Base-by-base conservation (phyloP, 306 rosid genomes). In the Dalbergia oliveri region DNA sequence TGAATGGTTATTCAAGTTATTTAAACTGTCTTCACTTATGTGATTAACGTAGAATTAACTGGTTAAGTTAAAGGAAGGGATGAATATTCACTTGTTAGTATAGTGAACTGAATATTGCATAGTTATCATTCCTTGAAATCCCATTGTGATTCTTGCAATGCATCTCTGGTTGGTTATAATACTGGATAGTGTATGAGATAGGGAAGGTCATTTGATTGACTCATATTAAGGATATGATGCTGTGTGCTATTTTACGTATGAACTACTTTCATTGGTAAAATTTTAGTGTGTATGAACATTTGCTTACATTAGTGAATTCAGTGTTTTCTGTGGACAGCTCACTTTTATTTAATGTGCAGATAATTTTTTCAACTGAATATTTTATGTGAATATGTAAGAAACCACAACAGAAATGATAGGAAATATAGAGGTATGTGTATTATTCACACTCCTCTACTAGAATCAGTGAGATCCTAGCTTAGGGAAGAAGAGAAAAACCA, bases 291-390 rank as follows among this genome's bases (percentile, higher is more conserved):
- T 15, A 54, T 16, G 7, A 57, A 50, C 13, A 47, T 69, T 19
- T 51, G 51, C 26, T 37, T 18, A 51, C 58, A 13, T 0, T 10
- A 43, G 12, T 18, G n/a, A 64, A 54, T 51, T 54, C 26, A 18
- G 43, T 23, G 81, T 9, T 41, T 76, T 78, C 58, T 61, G 68
- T 67, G 56, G 70, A 33, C 39, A 11, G 23, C 21, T 39, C 59
- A 31, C 13, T 39, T 77, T 53, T 71, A 15, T 59, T 65, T 72
- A 23, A 58, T 58, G 18, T 65, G n/a, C 51, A 15, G 44, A 7
- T 44, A 8, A 23, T 21, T 62, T 76, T 51, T n/a, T 26, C 31
- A 15, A 15, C 19, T 54, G 54, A 45, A 77, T 37, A 77, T 71
- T 65, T 13, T 13, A 45, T 34, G 71, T 51, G 57, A 26, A 26